phyloP scores from a whole-genome alignment of 2,329 filamentous ascomycete species.

The Arthrocladium fulminans region DNA sequence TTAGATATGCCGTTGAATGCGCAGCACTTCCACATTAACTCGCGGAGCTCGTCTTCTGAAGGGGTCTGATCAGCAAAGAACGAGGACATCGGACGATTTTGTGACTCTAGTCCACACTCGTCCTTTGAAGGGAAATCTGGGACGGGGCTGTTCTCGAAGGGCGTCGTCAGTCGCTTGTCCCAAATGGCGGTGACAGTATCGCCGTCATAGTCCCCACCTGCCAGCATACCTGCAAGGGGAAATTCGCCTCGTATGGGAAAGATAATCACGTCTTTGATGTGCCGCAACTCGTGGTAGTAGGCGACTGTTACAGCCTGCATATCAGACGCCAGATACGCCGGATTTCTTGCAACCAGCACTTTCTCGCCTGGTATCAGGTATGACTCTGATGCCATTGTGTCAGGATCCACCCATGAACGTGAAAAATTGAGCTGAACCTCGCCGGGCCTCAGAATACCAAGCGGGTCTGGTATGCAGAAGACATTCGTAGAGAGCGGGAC shows the following conservation, averaged over 20 bases:
- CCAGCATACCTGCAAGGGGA: conserved; percentile 50
- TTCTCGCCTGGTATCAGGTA: conserved; percentile 38
- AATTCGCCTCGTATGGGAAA: conserved; percentile 46
- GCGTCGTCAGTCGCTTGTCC: conserved; percentile 44
- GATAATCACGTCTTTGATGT: conserved; percentile 50
- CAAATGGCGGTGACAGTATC: conserved; percentile 54
- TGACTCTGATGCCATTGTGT: too few relatives aligned
- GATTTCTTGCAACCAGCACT: conserved; percentile 49
- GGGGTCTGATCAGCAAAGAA: conserved; percentile 12
- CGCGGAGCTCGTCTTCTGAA: conserved; percentile 20
- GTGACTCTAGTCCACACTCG: conserved; percentile 41
- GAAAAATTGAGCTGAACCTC: conserved; percentile 51
- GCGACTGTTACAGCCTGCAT: conserved; percentile 48
- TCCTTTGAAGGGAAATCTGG: conserved; percentile 27
- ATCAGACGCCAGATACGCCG: conserved; percentile 49
- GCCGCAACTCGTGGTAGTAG: conserved; percentile 42
- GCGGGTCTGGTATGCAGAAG: conserved; percentile 50
- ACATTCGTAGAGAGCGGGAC: conserved; percentile 45
- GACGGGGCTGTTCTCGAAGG: conserved; percentile 46
- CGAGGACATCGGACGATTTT: conserved; percentile 23
- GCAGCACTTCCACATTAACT: conserved; percentile 39
- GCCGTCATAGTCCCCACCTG: conserved; percentile 58
- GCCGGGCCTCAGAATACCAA: conserved; percentile 42
- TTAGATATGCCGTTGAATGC: conserved; percentile 39
- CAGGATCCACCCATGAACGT: too few relatives aligned